Evolutionary conservation across 23 red algal species (phyloP).

Genomic region (Cyanidiococcus yangmingshanensis): DNA sequence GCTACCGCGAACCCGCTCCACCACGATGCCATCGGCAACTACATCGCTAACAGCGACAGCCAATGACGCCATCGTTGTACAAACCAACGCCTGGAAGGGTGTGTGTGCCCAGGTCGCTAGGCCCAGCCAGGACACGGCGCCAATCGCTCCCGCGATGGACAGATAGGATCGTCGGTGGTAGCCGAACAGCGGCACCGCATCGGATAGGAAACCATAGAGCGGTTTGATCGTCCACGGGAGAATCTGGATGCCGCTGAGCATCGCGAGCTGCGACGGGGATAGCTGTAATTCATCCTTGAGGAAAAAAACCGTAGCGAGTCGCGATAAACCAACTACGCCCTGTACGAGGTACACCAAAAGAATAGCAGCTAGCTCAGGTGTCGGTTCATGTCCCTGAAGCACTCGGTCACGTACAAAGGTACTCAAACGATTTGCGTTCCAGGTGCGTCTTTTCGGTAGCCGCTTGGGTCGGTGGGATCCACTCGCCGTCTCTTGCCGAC

Average conservation of each 20-base stretch:
- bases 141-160: conserved; percentile 36
- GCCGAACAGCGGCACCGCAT: conserved; percentile 70
- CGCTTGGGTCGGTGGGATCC: neutral
- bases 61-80: conserved; percentile 28
- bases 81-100: conserved; percentile 23
- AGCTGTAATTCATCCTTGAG: conserved; percentile 74
- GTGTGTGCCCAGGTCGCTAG: conserved; percentile 46
- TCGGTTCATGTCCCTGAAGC: conserved; percentile 33
- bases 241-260: conserved; percentile 50
- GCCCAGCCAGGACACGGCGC: conserved; percentile 44
- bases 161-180: conserved; percentile 73
- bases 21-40: conserved; percentile 80
- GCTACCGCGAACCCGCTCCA: conserved; percentile 51
- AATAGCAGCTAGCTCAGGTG: conserved; percentile 71
- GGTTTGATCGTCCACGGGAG: conserved; percentile 92
- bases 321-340: conserved; percentile 76
- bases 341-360: conserved; percentile 79
- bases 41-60: conserved; percentile 83
- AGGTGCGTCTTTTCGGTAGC: neutral
- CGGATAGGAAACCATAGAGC: conserved; percentile 75
- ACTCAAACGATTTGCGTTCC: neutral
- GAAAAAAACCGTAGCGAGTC: conserved; percentile 73
- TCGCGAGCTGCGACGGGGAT: conserved; percentile 43
- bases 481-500: neutral
- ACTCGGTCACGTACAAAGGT: neutral